These are phyloP conservation scores for Aaosphaeria pasadenensis DNA, from an alignment of 2,329 filamentous ascomycete genomes.

Conservation along the genomic window DNA sequence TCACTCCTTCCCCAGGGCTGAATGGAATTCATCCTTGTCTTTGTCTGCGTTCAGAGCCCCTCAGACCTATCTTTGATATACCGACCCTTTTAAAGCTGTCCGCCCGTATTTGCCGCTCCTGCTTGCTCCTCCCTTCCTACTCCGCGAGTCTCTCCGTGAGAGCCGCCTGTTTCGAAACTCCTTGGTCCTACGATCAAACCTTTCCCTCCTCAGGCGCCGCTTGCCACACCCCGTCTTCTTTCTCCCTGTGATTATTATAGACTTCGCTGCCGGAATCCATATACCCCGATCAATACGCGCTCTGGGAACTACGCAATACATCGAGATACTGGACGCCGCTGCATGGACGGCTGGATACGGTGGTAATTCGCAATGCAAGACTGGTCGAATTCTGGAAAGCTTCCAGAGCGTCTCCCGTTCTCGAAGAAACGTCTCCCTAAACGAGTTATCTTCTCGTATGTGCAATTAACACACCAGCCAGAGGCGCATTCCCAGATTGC, in stretches of 20 bases:
- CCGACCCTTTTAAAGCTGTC: too few species aligned
- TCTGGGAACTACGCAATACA: conserved; percentile 5
- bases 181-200: background rate
- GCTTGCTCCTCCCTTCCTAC: conserved; percentile 11
- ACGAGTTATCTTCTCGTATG: conserved; percentile 53
- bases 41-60: too few species aligned
- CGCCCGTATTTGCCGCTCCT: background rate
- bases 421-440: conserved; percentile 51
- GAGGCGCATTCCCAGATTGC: background rate
- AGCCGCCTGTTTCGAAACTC: conserved; percentile 20
- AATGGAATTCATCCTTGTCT: background rate
- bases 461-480: conserved; percentile 4
- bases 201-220: too few species aligned
- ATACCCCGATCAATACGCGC: conserved; percentile 1
- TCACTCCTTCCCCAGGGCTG: background rate
- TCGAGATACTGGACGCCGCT: background rate
- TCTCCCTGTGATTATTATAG: too few species aligned
- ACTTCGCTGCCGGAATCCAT: too few species aligned
- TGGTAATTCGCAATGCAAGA: conserved; percentile 25
- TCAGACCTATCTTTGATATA: too few species aligned
- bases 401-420: conserved; percentile 50
- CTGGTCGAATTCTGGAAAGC: conserved; percentile 31
- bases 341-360: conserved; percentile 13
- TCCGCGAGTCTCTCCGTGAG: conserved; percentile 24
- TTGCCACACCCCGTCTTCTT: too few species aligned